Evolutionary conservation across 2,329 filamentous ascomycete genomes (phyloP).

Genomic region (Aspergillus fijiensis): DNA sequence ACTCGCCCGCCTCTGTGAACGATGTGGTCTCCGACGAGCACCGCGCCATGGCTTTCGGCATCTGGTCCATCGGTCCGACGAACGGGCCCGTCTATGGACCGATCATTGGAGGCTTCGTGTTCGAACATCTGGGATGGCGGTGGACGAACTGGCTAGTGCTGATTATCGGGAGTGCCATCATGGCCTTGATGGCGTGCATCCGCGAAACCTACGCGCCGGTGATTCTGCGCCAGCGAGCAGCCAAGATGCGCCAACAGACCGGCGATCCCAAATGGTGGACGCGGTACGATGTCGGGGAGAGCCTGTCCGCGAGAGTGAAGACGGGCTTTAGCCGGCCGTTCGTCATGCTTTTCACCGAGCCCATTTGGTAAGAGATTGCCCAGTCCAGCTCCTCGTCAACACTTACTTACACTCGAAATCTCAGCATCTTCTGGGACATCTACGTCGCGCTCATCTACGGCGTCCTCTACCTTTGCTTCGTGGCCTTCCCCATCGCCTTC

Average conservation of each 20-base stretch:
- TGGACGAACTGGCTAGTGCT: constrained; percentile 82
- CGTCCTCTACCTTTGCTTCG: constrained; percentile 82
- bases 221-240: constrained; percentile 65
- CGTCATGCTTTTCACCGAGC: too few relatives aligned
- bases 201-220: constrained; percentile 73
- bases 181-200: constrained; percentile 57
- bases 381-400: too few relatives aligned
- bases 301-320: too few relatives aligned
- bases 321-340: too few relatives aligned
- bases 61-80: constrained; percentile 78
- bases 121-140: constrained; percentile 67
- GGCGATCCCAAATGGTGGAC: constrained; percentile 51
- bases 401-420: too few relatives aligned
- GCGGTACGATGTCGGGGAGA: too few relatives aligned
- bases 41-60: constrained; percentile 72
- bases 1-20: constrained; percentile 74
- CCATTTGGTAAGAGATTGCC: too few relatives aligned
- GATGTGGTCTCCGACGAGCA: constrained; percentile 76
- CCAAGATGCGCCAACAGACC: constrained; percentile 61
- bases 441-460: constrained; percentile 75
- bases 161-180: constrained; percentile 64
- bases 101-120: constrained; percentile 75
- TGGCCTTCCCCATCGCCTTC: constrained; percentile 83
- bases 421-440: constrained; percentile 66
- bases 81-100: constrained; percentile 68